Base-by-base conservation (phyloP, 306 rosid genomes). In the Spatholobus suberectus region DNA sequence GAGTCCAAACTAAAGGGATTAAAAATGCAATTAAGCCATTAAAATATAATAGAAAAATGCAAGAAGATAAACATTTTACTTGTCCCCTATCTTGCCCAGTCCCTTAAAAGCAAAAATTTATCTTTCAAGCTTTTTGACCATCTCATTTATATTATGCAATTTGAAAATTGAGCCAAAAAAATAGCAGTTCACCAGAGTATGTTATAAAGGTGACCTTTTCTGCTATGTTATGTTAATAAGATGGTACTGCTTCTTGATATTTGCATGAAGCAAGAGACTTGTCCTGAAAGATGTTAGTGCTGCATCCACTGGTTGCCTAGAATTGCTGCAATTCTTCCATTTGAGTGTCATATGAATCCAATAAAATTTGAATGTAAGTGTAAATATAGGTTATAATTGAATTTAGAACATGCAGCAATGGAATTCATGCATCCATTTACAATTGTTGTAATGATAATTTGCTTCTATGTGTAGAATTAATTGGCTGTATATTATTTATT, bases 321-420 rank as follows among this genome's bases (percentile, higher is more conserved):
- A 57, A 46, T 44, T 43, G 21, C 44, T 57, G 72, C 49, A 20
- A 23, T 15, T 41, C 40, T 55, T 24, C 47, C 23, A 21, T 66
- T 20, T 11, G 35, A 65, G 66, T 46, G 75, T 26, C 47, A n/a
- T 76, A 17, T 70, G 67, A 77, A 77, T 83, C 26, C 44, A 57
- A 46, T 35, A n/a, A 47, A 70, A 35, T 32, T 83, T 73, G 9
- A 34, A 67, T 55, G 34, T 2, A 43, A 29, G 13, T 61, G 20
- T 20, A 49, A n/a, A 13, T 69, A 11, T 14, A 51, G 17, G 44
- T 65, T 65, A 41, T 46, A 20, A 17, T 71, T 62, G 83, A 78
- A 78, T 43, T 43, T 77, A 61, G n/a, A 52, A 54, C 55, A 61
- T 34, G 72, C 54, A 81, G 35, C 21, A 62, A 38, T 62, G 51